A percentile compares a stretch with the other conserved stretches of the same genome.
Conservation (phyloP, 2,329 filamentous ascomycete species). For the Curvularia lunata region DNA sequence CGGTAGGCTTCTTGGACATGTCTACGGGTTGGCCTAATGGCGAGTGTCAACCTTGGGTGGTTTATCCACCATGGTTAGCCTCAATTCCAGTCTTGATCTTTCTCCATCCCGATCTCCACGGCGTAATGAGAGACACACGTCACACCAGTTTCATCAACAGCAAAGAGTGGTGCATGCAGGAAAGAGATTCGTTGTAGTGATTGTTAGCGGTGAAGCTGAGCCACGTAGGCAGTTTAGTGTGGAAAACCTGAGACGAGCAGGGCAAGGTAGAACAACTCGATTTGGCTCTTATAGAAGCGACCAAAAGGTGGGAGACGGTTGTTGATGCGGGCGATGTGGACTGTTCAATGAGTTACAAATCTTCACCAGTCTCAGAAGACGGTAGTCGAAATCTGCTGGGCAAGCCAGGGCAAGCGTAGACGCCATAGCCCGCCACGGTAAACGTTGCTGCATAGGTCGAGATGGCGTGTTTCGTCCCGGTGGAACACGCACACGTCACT, state of each 20-base stretch:
- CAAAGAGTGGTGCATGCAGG: background rate
- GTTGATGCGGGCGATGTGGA: background rate
- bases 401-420: background rate
- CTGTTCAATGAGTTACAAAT: background rate
- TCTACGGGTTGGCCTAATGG: background rate
- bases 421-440: background rate
- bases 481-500: conserved; percentile 18
- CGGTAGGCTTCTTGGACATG: background rate
- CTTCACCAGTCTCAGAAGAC: background rate
- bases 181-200: background rate
- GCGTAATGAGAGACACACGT: background rate
- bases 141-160: background rate
- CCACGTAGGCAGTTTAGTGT: conserved; percentile 3
- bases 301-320: background rate
- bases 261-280: background rate
- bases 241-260: background rate
- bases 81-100: background rate
- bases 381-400: background rate
- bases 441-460: background rate
- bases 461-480: conserved; percentile 11
- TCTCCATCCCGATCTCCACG: background rate
- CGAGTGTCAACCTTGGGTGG: background rate
- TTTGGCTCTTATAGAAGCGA: background rate
- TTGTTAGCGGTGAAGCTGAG: conserved; percentile 8
- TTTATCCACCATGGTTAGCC: background rate